A percentile compares a stretch with the other conserved stretches of the same genome.
Evolutionary conservation across 1,284 basidiomycete species (phyloP).

Genomic region (Sphagnurus paluster): DNA sequence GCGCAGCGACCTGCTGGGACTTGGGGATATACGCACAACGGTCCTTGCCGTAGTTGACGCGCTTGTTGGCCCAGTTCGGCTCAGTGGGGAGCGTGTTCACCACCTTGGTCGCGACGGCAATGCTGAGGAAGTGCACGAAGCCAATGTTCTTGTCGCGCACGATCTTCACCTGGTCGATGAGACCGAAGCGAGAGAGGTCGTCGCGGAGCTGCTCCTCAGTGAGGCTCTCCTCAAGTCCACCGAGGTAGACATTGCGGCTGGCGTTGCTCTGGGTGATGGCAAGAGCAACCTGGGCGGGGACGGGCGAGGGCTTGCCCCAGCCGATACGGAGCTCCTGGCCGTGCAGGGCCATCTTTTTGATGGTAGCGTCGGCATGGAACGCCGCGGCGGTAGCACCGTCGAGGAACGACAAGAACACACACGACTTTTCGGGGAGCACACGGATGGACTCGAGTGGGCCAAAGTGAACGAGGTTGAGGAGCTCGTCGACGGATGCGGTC

Average conservation of each 20-base stretch:
- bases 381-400: constrained; percentile 89
- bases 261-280: constrained; percentile 91
- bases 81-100: constrained; percentile 88
- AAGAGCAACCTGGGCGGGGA: constrained; percentile 80
- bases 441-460: constrained; percentile 95
- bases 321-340: constrained; percentile 95
- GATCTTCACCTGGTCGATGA: constrained; percentile 98
- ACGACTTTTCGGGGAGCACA: constrained; percentile 96
- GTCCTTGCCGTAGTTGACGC: constrained; percentile 94
- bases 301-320: constrained; percentile 91
- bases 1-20: constrained; percentile 82
- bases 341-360: constrained; percentile 89
- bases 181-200: constrained; percentile 85
- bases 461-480: constrained; percentile 97
- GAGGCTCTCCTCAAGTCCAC: constrained; percentile 83
- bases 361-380: constrained; percentile 92
- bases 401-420: constrained; percentile 97
- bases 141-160: constrained; percentile 97
- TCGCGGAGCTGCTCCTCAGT: constrained; percentile 90
- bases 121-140: constrained; percentile 95
- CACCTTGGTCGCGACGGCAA: constrained; percentile 90
- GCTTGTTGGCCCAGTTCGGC: constrained; percentile 89
- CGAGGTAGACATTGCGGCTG: constrained; percentile 91
- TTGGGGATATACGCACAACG: constrained; percentile 94
- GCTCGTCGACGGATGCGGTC: constrained; percentile 96